phyloP scores from a whole-genome alignment of 495 filamentous ascomycete genomes.

The Amniculicola lignicola region DNA sequence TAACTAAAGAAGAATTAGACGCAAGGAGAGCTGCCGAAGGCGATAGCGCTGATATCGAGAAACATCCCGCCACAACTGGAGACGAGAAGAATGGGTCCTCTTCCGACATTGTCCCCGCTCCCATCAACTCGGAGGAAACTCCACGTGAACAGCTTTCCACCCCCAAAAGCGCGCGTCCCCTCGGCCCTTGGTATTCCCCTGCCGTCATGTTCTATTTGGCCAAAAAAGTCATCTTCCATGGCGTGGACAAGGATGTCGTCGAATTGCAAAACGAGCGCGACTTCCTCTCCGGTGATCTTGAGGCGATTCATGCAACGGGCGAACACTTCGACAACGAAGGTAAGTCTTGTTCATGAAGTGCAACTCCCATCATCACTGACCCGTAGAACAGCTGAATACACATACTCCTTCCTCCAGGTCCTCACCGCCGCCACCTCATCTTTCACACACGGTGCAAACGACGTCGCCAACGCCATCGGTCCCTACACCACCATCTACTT shows the following conservation, averaged over 20 bases:
- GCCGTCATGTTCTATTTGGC: constrained; percentile 4
- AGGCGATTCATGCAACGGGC: constrained; percentile 53
- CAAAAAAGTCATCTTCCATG: constrained; percentile 27
- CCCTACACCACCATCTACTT: constrained; percentile 67
- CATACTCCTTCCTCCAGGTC: constrained; percentile 70
- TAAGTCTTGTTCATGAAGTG: neutral
- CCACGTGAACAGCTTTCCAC: neutral
- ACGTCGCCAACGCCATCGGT: constrained; percentile 71
- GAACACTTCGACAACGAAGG: constrained; percentile 65
- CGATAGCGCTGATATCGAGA: constrained; percentile 9
- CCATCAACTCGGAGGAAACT: neutral
- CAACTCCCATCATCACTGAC: neutral
- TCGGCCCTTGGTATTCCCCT: constrained; percentile 20
- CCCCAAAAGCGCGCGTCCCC: neutral
- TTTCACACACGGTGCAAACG: constrained; percentile 77
- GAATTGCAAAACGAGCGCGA: constrained; percentile 15
- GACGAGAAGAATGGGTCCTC: neutral
- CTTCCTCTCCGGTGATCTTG: constrained; percentile 31
- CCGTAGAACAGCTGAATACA: constrained; percentile 56
- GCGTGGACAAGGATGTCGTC: constrained; percentile 35
- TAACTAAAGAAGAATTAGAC: constrained; percentile 22
- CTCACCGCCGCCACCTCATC: constrained; percentile 70
- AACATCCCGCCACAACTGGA: constrained; percentile 1
- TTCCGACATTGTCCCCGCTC: constrained; percentile 5
- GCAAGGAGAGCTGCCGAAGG: constrained; percentile 10